A percentile compares a stretch with the other conserved stretches of the same genome.
Conservation (phyloP, 2,329 filamentous ascomycete genomes). For the Lasiodiplodia gonubiensis region DNA sequence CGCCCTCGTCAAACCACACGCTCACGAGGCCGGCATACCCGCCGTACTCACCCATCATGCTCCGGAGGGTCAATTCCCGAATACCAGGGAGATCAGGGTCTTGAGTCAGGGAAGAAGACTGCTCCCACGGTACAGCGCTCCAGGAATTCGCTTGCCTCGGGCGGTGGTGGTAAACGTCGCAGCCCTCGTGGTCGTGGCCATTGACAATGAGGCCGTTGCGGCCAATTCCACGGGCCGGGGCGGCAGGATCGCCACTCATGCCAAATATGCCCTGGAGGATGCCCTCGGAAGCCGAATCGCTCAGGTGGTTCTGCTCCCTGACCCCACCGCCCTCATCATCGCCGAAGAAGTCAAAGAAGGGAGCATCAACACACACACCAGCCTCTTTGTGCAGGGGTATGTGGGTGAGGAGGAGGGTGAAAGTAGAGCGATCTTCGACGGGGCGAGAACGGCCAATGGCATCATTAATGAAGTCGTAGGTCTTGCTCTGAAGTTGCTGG, state of each 20-base stretch:
- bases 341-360: constrained; percentile 80
- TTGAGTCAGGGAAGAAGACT: constrained; percentile 27
- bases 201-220: constrained; percentile 81
- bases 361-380: constrained; percentile 82
- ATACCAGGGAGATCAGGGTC: constrained; percentile 63
- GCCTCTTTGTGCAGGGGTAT: constrained; percentile 84
- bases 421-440: constrained; percentile 67
- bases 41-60: constrained; percentile 98
- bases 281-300: constrained; percentile 67
- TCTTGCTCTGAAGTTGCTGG: constrained; percentile 71
- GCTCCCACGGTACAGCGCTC: constrained; percentile 30
- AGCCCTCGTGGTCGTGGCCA: constrained; percentile 94
- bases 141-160: constrained; percentile 27
- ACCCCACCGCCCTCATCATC: constrained; percentile 70
- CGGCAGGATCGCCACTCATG: constrained; percentile 67
- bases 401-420: constrained; percentile 88
- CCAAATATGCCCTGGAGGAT: constrained; percentile 87
- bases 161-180: constrained; percentile 80
- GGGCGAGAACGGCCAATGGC: constrained; percentile 65
- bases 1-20: constrained; percentile 80
- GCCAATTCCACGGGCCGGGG: constrained; percentile 67
- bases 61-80: constrained; percentile 89
- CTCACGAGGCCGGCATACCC: constrained; percentile 89
- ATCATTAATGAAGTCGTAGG: constrained; percentile 76
- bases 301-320: constrained; percentile 90